Conservation (phyloP, 106 monocot genomes). For the Cymbidium sinense region DNA sequence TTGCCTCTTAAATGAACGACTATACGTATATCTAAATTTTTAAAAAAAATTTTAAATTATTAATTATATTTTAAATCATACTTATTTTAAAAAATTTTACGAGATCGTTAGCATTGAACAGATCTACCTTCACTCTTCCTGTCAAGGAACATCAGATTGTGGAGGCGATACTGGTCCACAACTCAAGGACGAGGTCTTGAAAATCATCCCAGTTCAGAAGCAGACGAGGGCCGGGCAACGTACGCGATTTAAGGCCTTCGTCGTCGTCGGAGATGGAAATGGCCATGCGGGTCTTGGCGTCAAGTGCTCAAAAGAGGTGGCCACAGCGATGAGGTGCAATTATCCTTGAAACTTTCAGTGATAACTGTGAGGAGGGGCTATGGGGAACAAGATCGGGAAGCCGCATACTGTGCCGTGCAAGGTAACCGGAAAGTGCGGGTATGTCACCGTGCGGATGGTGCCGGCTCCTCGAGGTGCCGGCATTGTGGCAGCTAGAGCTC, state of each 20-base stretch:
- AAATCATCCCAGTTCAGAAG: constrained; percentile 24
- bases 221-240: constrained; percentile 24
- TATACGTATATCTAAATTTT: no score
- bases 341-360: constrained; percentile 45
- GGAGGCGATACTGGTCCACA: constrained; percentile 8
- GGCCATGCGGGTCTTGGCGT: constrained; percentile 45
- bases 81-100: no score
- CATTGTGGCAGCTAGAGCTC: constrained; percentile 67
- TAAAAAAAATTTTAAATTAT: no score
- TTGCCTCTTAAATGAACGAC: no score
- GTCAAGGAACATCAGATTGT: constrained; percentile 56
- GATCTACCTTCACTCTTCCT: constrained; percentile 55
- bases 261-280: constrained; percentile 43
- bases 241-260: constrained; percentile 68
- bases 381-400: constrained; percentile 80
- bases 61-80: no score
- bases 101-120: constrained; percentile 26
- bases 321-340: constrained; percentile 50
- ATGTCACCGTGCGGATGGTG: constrained; percentile 68
- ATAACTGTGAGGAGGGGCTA: constrained; percentile 62
- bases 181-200: constrained; percentile 28
- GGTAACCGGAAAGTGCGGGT: constrained; percentile 77
- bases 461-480: constrained; percentile 61
- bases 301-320: constrained; percentile 51
- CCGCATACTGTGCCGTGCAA: constrained; percentile 81